Base-by-base conservation (phyloP, 2,329 filamentous ascomycete genomes). In the Fusarium pseudoanthophilum region DNA sequence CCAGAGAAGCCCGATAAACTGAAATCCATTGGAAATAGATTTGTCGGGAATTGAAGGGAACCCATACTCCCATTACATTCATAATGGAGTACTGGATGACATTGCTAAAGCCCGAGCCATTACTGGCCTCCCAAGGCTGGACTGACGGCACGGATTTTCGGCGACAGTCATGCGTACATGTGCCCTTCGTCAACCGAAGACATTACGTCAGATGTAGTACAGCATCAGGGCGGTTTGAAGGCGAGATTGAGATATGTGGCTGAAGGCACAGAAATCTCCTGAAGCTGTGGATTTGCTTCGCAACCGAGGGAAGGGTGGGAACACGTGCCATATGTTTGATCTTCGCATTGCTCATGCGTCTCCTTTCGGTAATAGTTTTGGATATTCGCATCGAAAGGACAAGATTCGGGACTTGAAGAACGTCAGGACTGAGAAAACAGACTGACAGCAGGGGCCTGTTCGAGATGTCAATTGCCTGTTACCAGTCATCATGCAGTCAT, bases 271-370 rank as follows among this genome's bases (percentile, higher is more conserved):
- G 18, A 26, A 39, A 20, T 28, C 43, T 14, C 39, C 39, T 7
- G 58, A 64, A 39, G 39, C 9, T 53, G 15, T 64, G 45, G 57
- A 64, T 63, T 16, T 63, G 62, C 14, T 15, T 28, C 32, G 11
- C 30, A 45, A 20, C 8, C 15, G 11, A 20, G 49, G 6, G 39
- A 64, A 43, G 57, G 32, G n/a, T 24, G 49, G 60, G n/a, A 59
- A 39, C 45, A 60, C 30, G 51, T 65, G 46, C 62, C 57, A 36
- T 64, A 52, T 49, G 34, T 64, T 37, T 71, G 34, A 58, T 61
- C 24, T 30, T 52, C 32, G 20, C 24, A 55, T 40, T 39, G 24
- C 34, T 28, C 51, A 55, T n/a, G 20, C 26, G 51, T 28, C 14
- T 40, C 11, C 8, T 40, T 10, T 30, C 11, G 20, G 51, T 21